phyloP scores from a whole-genome alignment of 768 basidiomycete genomes.

The Hydnomerulius pinastri region DNA sequence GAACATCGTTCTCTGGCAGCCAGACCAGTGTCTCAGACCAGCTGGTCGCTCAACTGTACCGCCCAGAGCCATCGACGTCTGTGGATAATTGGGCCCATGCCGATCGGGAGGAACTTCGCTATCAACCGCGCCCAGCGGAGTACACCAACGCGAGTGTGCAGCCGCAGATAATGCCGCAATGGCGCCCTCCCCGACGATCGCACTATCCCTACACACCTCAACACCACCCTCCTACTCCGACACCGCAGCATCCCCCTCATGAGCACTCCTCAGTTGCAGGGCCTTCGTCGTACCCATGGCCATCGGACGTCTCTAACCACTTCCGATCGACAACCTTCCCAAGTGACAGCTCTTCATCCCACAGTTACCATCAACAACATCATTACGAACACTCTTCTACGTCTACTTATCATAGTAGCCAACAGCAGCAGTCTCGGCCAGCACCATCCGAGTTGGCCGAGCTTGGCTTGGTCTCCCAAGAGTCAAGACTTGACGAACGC shows the following conservation, averaged over 20 bases:
- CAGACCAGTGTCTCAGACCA: constrained; percentile 1
- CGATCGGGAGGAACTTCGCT: constrained; percentile 17
- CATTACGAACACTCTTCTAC: constrained; percentile 17
- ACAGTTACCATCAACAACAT: constrained; percentile 17
- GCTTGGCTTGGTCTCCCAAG: constrained; percentile 60
- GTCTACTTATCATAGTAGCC: constrained; percentile 1
- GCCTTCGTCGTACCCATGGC: constrained; percentile 17
- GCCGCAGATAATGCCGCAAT: constrained; percentile 18
- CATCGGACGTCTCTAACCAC: constrained; percentile 3
- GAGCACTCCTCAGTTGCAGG: constrained; percentile 16
- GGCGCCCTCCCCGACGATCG: constrained; percentile 30
- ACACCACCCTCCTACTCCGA: constrained; percentile 11
- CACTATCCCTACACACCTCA: constrained; percentile 29
- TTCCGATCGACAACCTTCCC: constrained; percentile 13
- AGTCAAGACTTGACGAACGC: constrained; percentile 54
- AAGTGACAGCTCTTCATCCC: constrained; percentile 6
- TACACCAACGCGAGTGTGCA: constrained; percentile 8
- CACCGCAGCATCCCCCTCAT: constrained; percentile 21
- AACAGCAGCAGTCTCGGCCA: constrained; percentile 21
- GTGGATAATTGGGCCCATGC: constrained; percentile 15
- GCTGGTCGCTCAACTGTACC: constrained; percentile 12
- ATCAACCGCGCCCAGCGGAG: constrained; percentile 5
- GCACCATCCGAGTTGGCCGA: constrained; percentile 51
- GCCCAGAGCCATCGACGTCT: constrained; percentile 14
- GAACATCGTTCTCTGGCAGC: not conserved